Percentiles rank a stretch among this genome's conserved stretches.
phyloP scores from a whole-genome alignment of 768 basidiomycete genomes.

The Tephrocybe sp. region DNA sequence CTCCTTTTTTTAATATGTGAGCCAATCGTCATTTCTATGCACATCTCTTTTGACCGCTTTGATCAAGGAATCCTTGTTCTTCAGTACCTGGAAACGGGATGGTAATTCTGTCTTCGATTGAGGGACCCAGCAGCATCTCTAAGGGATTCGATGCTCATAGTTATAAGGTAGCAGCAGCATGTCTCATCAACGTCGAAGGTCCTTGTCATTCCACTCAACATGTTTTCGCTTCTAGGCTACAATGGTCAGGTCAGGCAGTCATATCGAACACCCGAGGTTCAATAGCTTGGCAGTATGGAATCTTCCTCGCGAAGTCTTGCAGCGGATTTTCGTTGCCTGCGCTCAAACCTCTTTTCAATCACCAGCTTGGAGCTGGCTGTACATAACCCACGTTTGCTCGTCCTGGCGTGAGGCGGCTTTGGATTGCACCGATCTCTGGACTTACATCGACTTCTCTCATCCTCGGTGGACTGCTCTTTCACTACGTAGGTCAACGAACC shows the following conservation, averaged over 20 bases:
- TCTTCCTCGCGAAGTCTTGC: conserved; percentile 28
- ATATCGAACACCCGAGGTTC: conserved; percentile 12
- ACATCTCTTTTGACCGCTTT: no score
- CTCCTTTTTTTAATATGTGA: no score
- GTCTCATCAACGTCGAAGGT: no score
- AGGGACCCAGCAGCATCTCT: no score
- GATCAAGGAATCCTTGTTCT: no score
- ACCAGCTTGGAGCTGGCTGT: conserved; percentile 32
- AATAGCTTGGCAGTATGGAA: conserved; percentile 12
- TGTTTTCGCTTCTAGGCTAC: conserved; percentile 10
- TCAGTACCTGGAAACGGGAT: no score
- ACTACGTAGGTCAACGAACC: conserved; percentile 27
- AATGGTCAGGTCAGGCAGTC: conserved; percentile 11
- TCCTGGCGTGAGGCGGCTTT: conserved; percentile 33
- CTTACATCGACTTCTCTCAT: conserved; percentile 36
- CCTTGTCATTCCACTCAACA: no score
- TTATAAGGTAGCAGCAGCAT: no score
- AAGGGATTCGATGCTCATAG: no score
- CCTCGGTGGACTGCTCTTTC: conserved; percentile 30
- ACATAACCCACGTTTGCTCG: conserved; percentile 33
- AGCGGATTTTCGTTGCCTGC: conserved; percentile 27
- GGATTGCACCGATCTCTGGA: conserved; percentile 31
- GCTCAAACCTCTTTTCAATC: conserved; percentile 18
- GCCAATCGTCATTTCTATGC: no score
- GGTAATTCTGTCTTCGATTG: no score